These are phyloP conservation scores for Trichocomaceae sp. DNA, from an alignment of 2,329 filamentous ascomycete species.

Conservation along the genomic window DNA sequence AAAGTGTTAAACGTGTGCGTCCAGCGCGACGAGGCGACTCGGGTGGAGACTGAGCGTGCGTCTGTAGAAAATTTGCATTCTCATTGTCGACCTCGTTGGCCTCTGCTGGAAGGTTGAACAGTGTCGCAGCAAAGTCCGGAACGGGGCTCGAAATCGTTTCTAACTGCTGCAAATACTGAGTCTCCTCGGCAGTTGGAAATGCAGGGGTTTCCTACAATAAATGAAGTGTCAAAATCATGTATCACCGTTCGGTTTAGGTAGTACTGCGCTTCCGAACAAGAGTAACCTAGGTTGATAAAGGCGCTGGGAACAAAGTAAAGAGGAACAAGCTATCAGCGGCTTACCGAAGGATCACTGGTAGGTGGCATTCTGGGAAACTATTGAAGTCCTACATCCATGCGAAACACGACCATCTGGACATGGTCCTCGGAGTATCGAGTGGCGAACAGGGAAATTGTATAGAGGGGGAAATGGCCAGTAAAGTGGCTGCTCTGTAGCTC, in stretches of 20 bases:
- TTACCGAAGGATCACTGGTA: constrained; percentile 39
- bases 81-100: constrained; percentile 42
- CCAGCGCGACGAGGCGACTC: constrained; percentile 27
- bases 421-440: not conserved
- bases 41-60: constrained; percentile 24
- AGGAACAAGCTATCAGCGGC: constrained; percentile 13
- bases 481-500: not conserved
- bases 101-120: constrained; percentile 38
- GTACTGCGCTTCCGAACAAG: not conserved
- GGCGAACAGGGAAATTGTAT: not conserved
- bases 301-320: not conserved
- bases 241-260: not conserved
- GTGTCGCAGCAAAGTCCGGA: constrained; percentile 47
- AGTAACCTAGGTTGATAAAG: not conserved
- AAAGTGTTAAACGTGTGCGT: constrained; percentile 25
- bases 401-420: constrained; percentile 1
- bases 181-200: constrained; percentile 19
- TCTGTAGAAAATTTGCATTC: constrained; percentile 48
- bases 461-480: not conserved
- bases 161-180: constrained; percentile 43
- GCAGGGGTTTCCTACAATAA: constrained; percentile 21
- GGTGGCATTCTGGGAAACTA: constrained; percentile 32
- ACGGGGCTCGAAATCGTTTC: constrained; percentile 44
- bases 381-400: constrained; percentile 10
- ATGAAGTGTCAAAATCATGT: constrained; percentile 15